Evolutionary conservation across 768 basidiomycete genomes (phyloP), one percentile per base, ranked within the genome.

Genomic region (Mycena polygramma): DNA sequence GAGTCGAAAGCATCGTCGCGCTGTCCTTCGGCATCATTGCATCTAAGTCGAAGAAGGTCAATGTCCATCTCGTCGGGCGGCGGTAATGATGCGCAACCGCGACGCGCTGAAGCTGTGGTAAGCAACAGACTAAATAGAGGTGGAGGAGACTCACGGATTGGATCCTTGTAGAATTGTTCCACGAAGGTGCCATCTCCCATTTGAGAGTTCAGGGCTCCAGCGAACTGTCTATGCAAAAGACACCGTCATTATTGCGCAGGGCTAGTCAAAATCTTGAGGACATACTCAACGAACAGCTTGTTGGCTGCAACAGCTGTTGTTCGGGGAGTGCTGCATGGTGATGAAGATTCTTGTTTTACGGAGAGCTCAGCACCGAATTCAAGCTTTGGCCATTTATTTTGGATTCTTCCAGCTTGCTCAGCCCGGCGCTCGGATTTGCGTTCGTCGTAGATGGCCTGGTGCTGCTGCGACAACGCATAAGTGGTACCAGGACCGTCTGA

Each of bases 171-270:
- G 10, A 51, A 17, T 2, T 58, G 4, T 1, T 58, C 57, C 2
- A 58, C 41, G 14, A 41, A 58, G n/a, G 57, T 58, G 41, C 43
- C 43, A 1, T 58, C 57, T 11, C 57, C 57, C 39, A 58, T 58
- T 43, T 58, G 41, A 26, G 57, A 58, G 43, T 58, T 58, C 4
- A 58, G 41, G 11, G 41, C 39, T 6, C 10, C 57, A 4, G 7
- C 13, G 24, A 43, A 58, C 45, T 58, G 57, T n/a, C 57, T 58
- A 19, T 1, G 22, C n/a, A n/a, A n/a, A 55, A 14, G 48, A 49
- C n/a, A n/a, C n/a, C n/a, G n/a, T 49, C 15, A 49, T 49, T 19
- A 20, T 30, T 30, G 30, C 6, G 30, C 30, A n/a, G n/a, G n/a
- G n/a, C n/a, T n/a, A n/a, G n/a, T n/a, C n/a, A n/a, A n/a, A n/a